A percentile compares a stretch with the other conserved stretches of the same genome.
Conservation (phyloP, 1,284 basidiomycete genomes). For the Cutaneotrichosporon mucoides region DNA sequence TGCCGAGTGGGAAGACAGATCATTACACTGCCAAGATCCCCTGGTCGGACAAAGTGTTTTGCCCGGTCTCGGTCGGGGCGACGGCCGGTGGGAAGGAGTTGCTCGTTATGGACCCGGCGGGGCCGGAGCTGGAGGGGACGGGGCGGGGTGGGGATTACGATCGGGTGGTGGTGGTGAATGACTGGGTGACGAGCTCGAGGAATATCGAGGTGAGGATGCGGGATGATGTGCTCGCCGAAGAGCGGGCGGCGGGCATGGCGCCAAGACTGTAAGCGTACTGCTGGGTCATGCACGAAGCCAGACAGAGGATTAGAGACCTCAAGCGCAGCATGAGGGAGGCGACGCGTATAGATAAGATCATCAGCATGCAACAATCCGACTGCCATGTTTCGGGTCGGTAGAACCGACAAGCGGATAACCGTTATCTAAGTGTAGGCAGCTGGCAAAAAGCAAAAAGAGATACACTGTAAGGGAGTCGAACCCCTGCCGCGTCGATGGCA, state of each 20-base stretch:
- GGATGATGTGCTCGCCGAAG: neutral
- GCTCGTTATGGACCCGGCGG: conserved; percentile 11
- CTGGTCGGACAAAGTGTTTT: conserved; percentile 17
- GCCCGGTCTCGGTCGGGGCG: neutral
- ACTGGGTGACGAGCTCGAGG: neutral
- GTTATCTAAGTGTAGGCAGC: too few species aligned
- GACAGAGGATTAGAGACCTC: too few species aligned
- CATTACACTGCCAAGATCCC: conserved; percentile 8
- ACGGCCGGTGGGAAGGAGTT: conserved; percentile 3
- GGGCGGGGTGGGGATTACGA: conserved; percentile 13
- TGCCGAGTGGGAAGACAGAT: conserved; percentile 5
- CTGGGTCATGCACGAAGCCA: too few species aligned
- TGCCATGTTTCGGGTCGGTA: too few species aligned
- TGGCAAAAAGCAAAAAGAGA: too few species aligned
- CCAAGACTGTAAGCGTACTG: too few species aligned
- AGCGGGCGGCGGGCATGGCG: neutral
- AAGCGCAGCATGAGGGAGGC: too few species aligned
- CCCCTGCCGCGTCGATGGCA: too few species aligned
- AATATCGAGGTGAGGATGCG: neutral
- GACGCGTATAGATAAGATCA: too few species aligned
- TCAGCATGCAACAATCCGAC: too few species aligned
- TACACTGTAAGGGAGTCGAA: too few species aligned
- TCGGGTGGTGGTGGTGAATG: conserved; percentile 15
- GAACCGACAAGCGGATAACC: too few species aligned
- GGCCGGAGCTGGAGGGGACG: conserved; percentile 12